Conservation (phyloP, 2,329 filamentous ascomycete genomes). For the Cladosporium sp. region DNA sequence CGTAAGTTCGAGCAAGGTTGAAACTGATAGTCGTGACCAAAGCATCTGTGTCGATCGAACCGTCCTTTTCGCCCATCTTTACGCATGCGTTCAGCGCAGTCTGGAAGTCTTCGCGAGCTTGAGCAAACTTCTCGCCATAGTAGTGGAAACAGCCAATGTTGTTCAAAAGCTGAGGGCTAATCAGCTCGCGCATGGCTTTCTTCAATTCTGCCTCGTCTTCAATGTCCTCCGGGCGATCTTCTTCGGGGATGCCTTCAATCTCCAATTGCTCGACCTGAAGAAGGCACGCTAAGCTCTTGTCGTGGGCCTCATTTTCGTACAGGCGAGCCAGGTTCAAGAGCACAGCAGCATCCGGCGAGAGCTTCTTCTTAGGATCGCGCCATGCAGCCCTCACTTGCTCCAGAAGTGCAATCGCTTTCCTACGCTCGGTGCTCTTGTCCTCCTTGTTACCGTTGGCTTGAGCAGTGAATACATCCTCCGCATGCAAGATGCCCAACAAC, state of each 20-base stretch:
- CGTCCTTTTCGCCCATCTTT: slow-evolving; percentile 71
- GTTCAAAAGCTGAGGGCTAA: slow-evolving; percentile 90
- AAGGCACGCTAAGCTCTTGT: slow-evolving; percentile 89
- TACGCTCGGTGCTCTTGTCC: slow-evolving; percentile 80
- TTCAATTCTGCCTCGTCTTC: slow-evolving; percentile 38
- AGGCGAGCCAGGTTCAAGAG: slow-evolving; percentile 87
- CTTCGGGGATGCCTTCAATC: slow-evolving; percentile 71
- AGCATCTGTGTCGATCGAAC: slow-evolving; percentile 77
- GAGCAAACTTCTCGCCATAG: slow-evolving; percentile 76
- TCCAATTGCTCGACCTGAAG: slow-evolving; percentile 91
- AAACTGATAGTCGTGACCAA: slow-evolving; percentile 95
- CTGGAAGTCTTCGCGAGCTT: slow-evolving; percentile 85
- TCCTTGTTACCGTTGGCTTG: slow-evolving; percentile 74
- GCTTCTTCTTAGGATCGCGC: slow-evolving; percentile 88
- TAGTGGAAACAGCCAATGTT: slow-evolving; percentile 97
- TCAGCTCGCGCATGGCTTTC: slow-evolving; percentile 67
- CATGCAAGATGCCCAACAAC: slow-evolving; percentile 84
- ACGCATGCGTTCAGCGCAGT: slow-evolving; percentile 87
- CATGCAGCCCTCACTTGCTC: slow-evolving; percentile 83
- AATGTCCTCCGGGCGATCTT: slow-evolving; percentile 58
- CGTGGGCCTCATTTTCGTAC: slow-evolving; percentile 81
- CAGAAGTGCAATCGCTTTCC: slow-evolving; percentile 81
- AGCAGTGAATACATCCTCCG: slow-evolving; percentile 86
- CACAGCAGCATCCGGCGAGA: slow-evolving; percentile 79
- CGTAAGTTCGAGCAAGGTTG: slow-evolving; percentile 91